Evolutionary conservation across 352 stramenopile genomes (phyloP), one percentile per base, ranked within the genome.

Genomic region (Globisporangium abappressorium): DNA sequence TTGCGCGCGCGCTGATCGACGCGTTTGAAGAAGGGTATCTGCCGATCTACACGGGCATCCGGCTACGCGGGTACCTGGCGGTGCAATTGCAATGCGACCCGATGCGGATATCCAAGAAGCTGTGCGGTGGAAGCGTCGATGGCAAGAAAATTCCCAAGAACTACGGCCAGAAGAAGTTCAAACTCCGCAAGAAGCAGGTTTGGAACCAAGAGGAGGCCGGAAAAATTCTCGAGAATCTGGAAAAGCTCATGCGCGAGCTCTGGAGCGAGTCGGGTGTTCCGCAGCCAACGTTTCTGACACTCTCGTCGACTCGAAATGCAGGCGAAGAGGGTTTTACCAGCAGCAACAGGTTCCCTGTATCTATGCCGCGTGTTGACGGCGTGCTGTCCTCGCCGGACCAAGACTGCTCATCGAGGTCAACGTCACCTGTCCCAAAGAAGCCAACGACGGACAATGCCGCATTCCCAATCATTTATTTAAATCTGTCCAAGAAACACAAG

Each of bases 81-180:
- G 78, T 91, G 33, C 84, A 92, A 58, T 69, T 94, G 26, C 84
- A 93, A 57, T 94, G 86, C 47, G 86, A 92, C 41, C 86, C 86
- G 41, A 94, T 94, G 86, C 75, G 86, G 12, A 81, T 94, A 46
- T 91, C 82, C 20, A 94, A 94, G 74, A 94, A 94, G 53, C 74
- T 94, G 34, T 92, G 84, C 57, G 82, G 82, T 11, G 84, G 84
- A 3, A 77, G 72, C 9, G 86, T 94, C 53, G 82, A 90, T 57
- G 82, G 82, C 55, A 90, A 90, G 57, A 68, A 69, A 6, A 80
- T 94, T 54, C 81, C 86, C 0, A 92, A 88, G 57, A 94, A 94
- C 63, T 93, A 86, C 58, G 85, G 85, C 3, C 85, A 93, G 70
- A 87, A 89, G 67, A 93, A 91, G 64, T 93, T 90, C 55, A 85